Evolutionary conservation across 306 rosid species (phyloP), one percentile per base, ranked within the genome.

Genomic region (Citrullus amarus): DNA sequence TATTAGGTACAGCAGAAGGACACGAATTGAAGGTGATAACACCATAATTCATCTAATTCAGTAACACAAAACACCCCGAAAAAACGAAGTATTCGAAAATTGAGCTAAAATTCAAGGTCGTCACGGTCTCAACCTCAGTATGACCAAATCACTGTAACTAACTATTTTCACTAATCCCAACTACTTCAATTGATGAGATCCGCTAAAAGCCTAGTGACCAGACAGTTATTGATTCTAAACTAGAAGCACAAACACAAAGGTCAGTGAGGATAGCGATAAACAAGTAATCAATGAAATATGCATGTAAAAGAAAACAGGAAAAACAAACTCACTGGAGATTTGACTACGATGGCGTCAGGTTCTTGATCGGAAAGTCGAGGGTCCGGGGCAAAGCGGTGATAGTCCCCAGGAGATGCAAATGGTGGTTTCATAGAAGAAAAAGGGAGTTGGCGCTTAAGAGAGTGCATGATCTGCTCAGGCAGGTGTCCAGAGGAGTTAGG

Each of bases 351-450:
- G 80, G 86, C 90, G 53, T 92, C 96, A 1, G 87, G 25, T 51
- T 87, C 83, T 1, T 78, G 91, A 67, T 92, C 91, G 43, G 83
- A 54, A 83, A 80, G 83, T 78, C 84, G 93, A 75, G 75, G 80
- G 75, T 95, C 93, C 15, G 92, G 85, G 9, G 82, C 76, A 80
- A 95, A 95, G 65, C 90, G 88, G 79, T 95, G 97, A 55, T 95
- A 95, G 83, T 95, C 97, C 1, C 81, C 92, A n/a, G 92, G 81
- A 78, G 92, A 83, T 6, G 85, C 83, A 77, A 95, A 95, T 11
- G 91, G 93, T 8, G 98, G 97, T 72, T 86, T 92, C 88, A 87
- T 81, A 55, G 92, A 76, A 6, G 96, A 82, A 53, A 90, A 92
- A 0, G 96, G 96, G 28, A 89, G 92, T 88, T 92, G 96, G 2